Conservation (phyloP, 2,329 filamentous ascomycete genomes). For the Microdochium nivale region DNA sequence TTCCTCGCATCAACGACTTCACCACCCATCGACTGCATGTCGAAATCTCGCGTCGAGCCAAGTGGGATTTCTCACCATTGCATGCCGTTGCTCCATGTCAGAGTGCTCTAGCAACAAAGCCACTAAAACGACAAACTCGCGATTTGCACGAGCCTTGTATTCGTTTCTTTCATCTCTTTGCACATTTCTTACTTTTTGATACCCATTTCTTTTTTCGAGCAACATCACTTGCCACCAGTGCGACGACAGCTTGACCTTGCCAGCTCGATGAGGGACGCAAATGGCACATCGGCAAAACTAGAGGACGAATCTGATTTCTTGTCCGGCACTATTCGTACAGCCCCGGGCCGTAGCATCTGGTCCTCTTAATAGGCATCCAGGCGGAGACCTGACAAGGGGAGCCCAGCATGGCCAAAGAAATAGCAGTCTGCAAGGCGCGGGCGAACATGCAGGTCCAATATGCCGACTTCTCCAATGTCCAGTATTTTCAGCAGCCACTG, state of each 20-base stretch:
- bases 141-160: too few species aligned
- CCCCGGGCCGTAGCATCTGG: too few species aligned
- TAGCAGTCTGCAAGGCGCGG: conserved; percentile 5
- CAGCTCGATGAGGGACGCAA: too few species aligned
- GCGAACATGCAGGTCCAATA: conserved; percentile 7
- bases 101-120: background rate
- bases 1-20: background rate
- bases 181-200: too few species aligned
- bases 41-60: background rate
- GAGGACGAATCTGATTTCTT: too few species aligned
- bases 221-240: too few species aligned
- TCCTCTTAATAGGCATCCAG: too few species aligned
- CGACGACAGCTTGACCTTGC: too few species aligned
- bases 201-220: too few species aligned
- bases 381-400: background rate
- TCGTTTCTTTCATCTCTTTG: too few species aligned
- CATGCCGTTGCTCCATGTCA: background rate
- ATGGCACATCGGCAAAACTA: too few species aligned
- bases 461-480: conserved; percentile 7
- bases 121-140: background rate
- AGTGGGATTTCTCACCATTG: background rate
- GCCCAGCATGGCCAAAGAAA: conserved; percentile 6
- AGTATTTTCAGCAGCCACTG: conserved; percentile 1
- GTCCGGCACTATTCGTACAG: too few species aligned
- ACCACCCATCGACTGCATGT: background rate